Base-by-base conservation (phyloP, 495 filamentous ascomycete genomes). In the Neurospora sp. region DNA sequence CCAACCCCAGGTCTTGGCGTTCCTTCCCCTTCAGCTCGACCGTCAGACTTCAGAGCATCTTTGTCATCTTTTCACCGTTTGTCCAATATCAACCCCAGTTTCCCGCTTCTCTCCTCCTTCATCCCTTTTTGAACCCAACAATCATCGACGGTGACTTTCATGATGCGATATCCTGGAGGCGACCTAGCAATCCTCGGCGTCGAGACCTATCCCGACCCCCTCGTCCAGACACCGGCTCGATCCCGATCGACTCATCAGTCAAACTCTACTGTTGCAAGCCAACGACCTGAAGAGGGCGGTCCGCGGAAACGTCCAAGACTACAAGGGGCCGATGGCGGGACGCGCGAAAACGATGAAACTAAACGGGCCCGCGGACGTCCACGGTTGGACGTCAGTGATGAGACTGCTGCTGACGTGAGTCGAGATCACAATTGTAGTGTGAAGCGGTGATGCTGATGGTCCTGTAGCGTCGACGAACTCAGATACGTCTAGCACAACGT, bases 401-500 rank as follows among this genome's bases (percentile, higher is more conserved):
- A 91, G 78, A 91, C 84, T 18, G 81, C 84, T 74, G 84, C 80
- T 70, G 85, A 86, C 81, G 86, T 87, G 79, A 85, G 85, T 79
- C 20, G 18, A 80, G 38, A 23, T 31, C 71, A 16, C 41, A 39
- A 69, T 7, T 70, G 40, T 44, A 72, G 42, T 54, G 46, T 70
- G 74, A 70, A 76, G 41, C 8, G 35, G 66, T 78, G 41, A 74
- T 75, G 62, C 73, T 71, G 72, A 76, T 71, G 74, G 71, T 39
- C 8, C 71, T 73, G 37, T 77, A 97, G 92, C 89, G 92, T 69
- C 89, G 93, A 41, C 88, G 93, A 70, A 94, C 91, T n/a, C 93
- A 97, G 82, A 94, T 95, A 72, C 89, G 93, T 44, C 86, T 96
- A 72, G 93, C 93, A 11, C 93, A 97, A 78, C 86, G 93, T 40